Evolutionary conservation across 2,329 filamentous ascomycete genomes (phyloP).

Genomic region (Cytospora paraplurivora): DNA sequence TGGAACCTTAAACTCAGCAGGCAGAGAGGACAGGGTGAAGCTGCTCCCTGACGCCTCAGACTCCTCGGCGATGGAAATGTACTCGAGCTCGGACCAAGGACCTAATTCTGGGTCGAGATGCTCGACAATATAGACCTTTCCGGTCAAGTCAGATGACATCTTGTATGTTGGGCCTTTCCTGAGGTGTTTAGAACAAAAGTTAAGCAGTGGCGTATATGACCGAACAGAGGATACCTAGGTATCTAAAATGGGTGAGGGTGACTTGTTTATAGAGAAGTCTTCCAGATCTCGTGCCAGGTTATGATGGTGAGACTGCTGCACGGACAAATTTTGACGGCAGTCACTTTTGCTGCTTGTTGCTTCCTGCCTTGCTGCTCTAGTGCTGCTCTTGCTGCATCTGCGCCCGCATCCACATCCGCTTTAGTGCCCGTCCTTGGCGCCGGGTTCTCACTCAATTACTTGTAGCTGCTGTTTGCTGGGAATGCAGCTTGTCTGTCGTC

Average conservation of each 20-base stretch:
- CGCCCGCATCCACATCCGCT: neutral
- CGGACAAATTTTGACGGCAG: neutral
- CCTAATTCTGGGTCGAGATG: conserved; percentile 95
- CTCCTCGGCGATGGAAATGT: conserved; percentile 83
- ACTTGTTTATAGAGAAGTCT: neutral
- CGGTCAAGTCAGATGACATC: conserved; percentile 41
- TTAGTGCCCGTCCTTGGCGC: conserved; percentile 2
- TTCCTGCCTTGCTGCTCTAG: no score
- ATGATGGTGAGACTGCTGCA: neutral
- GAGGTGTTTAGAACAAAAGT: no score
- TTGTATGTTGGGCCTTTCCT: neutral
- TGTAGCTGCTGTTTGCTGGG: neutral
- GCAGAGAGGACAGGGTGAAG: conserved; percentile 84
- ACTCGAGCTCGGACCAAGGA: conserved; percentile 92
- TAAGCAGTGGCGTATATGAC: neutral
- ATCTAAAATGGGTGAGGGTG: neutral
- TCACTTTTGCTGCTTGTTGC: neutral
- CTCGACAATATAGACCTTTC: conserved; percentile 89
- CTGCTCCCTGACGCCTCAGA: conserved; percentile 65
- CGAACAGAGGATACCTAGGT: neutral
- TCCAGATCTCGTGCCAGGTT: neutral
- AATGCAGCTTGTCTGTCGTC: neutral
- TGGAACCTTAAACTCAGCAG: conserved; percentile 67
- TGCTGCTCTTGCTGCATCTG: neutral
- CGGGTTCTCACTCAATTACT: neutral